Evolutionary conservation across 352 stramenopile genomes (phyloP).

Genomic region (Phytophthora colocasiae): DNA sequence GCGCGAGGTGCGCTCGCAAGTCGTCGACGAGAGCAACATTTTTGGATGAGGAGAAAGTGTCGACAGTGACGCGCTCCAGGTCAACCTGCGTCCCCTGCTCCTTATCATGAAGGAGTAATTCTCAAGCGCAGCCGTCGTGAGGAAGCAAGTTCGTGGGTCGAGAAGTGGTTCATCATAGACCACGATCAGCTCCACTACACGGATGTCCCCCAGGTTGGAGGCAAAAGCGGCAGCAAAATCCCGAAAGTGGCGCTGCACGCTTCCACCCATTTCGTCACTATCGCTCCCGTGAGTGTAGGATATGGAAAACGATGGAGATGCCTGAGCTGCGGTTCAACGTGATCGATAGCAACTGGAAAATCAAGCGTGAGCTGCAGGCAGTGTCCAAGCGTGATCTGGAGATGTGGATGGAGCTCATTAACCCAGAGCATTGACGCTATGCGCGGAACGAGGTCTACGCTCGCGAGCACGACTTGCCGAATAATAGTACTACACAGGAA

Average conservation of each 20-base stretch:
- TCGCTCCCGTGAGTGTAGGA: conserved; percentile 73
- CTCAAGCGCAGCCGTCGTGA: conserved; percentile 80
- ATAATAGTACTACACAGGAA: conserved; percentile 46
- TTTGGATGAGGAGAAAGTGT: conserved; percentile 41
- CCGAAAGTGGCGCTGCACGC: conserved; percentile 35
- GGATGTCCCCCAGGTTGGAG: conserved; percentile 44
- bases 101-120: conserved; percentile 62
- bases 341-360: conserved; percentile 82
- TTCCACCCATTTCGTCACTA: conserved; percentile 63
- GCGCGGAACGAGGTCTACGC: conserved; percentile 64
- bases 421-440: conserved; percentile 80
- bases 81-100: conserved; percentile 43
- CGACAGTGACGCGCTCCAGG: conserved; percentile 33
- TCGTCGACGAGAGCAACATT: conserved; percentile 44
- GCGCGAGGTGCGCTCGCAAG: conserved; percentile 35
- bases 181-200: conserved; percentile 80
- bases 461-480: conserved; percentile 40
- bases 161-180: conserved; percentile 78
- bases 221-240: conserved; percentile 37
- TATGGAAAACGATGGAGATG: conserved; percentile 91
- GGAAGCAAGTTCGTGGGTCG: conserved; percentile 71
- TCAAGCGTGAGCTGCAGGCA: conserved; percentile 81
- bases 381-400: conserved; percentile 66
- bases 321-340: conserved; percentile 82
- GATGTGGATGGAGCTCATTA: conserved; percentile 76